Evolutionary conservation across 1,284 basidiomycete species (phyloP).

Genomic region (Coniophora puteana): DNA sequence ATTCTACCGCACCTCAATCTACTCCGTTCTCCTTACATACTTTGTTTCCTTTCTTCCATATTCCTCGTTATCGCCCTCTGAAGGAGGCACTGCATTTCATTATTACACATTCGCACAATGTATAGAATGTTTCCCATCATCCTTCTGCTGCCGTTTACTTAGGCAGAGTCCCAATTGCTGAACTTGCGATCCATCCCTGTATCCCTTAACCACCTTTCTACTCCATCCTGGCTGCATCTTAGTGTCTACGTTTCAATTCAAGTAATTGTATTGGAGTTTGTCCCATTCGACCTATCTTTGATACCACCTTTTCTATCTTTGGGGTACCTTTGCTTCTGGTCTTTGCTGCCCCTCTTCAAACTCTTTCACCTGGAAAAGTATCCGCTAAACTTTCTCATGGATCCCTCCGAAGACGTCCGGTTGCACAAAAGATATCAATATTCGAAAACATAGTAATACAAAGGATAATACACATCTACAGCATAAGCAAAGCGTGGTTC

Average conservation of each 20-base stretch:
- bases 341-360: no score
- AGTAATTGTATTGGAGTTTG: conserved; percentile 4
- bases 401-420: no score
- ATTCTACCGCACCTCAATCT: conserved; percentile 41
- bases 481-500: no score
- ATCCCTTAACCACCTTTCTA: conserved; percentile 17
- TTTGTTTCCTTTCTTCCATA: conserved; percentile 20
- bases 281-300: neutral
- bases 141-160: conserved; percentile 5
- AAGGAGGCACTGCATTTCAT: conserved; percentile 56
- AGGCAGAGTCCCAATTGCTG: conserved; percentile 9
- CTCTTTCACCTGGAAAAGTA: no score
- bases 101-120: conserved; percentile 42
- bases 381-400: no score
- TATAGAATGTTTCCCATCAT: conserved; percentile 26
- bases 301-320: neutral
- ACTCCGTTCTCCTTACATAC: conserved; percentile 22
- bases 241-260: neutral
- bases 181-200: conserved; percentile 15
- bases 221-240: conserved; percentile 1
- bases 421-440: neutral
- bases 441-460: neutral
- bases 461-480: no score
- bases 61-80: conserved; percentile 44
- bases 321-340: no score